A percentile compares a stretch with the other conserved stretches of the same genome.
These are phyloP conservation scores for Deuterostichococcus epilithicus DNA, from an alignment of 139 green algal genomes.

Conservation along the genomic window DNA sequence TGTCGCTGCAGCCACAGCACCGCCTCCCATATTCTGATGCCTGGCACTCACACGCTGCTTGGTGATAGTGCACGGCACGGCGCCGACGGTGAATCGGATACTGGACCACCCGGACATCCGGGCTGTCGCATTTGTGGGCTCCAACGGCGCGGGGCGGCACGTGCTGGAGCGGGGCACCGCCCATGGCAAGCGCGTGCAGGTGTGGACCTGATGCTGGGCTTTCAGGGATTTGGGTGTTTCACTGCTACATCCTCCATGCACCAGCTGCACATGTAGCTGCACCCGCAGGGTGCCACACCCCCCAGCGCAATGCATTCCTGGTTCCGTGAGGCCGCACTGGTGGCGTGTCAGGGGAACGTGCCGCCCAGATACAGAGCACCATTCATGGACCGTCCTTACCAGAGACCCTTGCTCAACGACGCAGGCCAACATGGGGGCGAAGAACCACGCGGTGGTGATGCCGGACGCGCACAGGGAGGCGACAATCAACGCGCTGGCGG, in stretches of 20 bases:
- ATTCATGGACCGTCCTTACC: no score
- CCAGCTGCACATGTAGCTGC: no score
- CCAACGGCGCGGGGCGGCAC: conserved; percentile 71
- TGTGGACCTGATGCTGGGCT: conserved; percentile 6
- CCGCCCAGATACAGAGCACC: no score
- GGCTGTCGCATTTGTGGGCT: conserved; percentile 94
- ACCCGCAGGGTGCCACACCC: no score
- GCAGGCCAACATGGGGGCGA: conserved; percentile 92
- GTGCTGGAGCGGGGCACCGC: conserved; percentile 76
- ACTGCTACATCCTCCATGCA: no score
- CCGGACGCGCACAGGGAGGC: conserved; percentile 84
- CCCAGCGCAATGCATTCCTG: no score
- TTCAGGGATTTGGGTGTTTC: not conserved
- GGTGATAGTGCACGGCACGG: conserved; percentile 82
- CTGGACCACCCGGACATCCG: conserved; percentile 89
- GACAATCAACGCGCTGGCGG: conserved; percentile 71
- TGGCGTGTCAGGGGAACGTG: no score
- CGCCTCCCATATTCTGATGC: no score
- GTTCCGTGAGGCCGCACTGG: no score
- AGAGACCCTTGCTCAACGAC: no score
- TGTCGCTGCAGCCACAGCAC: no score
- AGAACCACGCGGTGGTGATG: conserved; percentile 96
- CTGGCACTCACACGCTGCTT: not conserved
- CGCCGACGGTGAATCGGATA: conserved; percentile 85
- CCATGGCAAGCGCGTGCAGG: conserved; percentile 89